These are phyloP conservation scores for Malus hybrid DNA, from an alignment of 331 rosid species.

Conservation along the genomic window DNA sequence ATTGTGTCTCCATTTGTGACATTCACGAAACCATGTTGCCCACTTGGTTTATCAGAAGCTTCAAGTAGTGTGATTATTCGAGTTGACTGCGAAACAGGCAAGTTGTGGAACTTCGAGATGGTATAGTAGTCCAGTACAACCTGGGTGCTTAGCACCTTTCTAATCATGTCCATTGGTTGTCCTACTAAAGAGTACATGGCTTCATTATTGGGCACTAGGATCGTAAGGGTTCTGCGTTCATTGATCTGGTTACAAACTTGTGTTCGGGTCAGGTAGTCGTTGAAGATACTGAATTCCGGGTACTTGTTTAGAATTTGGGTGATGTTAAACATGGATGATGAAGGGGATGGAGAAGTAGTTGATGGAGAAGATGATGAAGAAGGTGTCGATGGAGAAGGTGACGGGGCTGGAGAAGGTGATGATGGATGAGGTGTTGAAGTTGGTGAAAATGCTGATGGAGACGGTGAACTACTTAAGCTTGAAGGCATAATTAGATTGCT, in stretches of 20 bases:
- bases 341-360: no score
- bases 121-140: not conserved
- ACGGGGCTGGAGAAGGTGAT: not conserved
- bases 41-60: not conserved
- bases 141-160: not conserved
- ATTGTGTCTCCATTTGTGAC: not conserved
- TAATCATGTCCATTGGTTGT: not conserved
- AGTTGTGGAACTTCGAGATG: not conserved
- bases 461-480: not conserved
- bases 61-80: not conserved
- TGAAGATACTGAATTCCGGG: not conserved
- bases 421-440: not conserved
- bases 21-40: not conserved
- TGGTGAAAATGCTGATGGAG: not conserved
- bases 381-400: not conserved
- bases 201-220: not conserved
- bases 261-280: not conserved
- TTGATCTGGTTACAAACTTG: not conserved
- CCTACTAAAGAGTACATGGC: not conserved
- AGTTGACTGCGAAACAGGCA: not conserved
- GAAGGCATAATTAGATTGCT: conserved; percentile 10
- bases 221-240: not conserved
- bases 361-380: no score
- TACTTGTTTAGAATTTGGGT: not conserved
- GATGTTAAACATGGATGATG: not conserved